Evolutionary conservation across 176 grass and related monocot species (phyloP).

Genomic region (Urochloa ruziziensis): DNA sequence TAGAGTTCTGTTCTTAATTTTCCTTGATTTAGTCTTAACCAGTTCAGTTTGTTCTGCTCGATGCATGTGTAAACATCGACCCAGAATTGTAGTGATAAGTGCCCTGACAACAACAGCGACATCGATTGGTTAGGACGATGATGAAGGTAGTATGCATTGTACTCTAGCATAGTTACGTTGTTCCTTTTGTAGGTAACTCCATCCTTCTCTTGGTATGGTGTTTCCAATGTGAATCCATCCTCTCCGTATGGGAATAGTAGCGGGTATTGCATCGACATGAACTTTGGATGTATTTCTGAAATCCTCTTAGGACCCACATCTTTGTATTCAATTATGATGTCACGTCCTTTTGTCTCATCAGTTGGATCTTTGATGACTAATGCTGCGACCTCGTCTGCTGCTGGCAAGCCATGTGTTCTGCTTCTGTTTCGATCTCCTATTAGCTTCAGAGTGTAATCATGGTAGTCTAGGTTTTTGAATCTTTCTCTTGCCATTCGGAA

Average conservation of each 20-base stretch:
- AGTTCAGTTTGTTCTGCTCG: too few relatives aligned
- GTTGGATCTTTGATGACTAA: constrained; percentile 24
- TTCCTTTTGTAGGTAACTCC: background rate
- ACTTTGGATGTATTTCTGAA: background rate
- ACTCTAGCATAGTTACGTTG: background rate
- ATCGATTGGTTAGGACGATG: too few relatives aligned
- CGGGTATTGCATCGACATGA: background rate
- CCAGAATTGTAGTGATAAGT: too few relatives aligned
- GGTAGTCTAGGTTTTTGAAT: constrained; percentile 17
- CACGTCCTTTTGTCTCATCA: background rate
- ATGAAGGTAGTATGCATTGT: background rate
- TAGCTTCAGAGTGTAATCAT: background rate
- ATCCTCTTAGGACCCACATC: background rate
- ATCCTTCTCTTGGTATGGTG: too few relatives aligned
- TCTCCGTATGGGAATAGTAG: background rate
- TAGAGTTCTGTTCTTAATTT: too few relatives aligned
- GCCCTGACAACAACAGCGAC: too few relatives aligned
- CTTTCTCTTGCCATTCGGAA: constrained; percentile 36
- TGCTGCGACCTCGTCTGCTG: background rate
- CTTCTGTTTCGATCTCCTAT: too few relatives aligned
- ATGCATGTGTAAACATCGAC: too few relatives aligned
- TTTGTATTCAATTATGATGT: constrained; percentile 26
- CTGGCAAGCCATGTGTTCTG: constrained; percentile 1
- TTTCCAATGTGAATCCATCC: background rate
- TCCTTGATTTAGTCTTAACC: too few relatives aligned